Base-by-base conservation (phyloP, 148 eudicot species). In the Euryodendron excelsum region DNA sequence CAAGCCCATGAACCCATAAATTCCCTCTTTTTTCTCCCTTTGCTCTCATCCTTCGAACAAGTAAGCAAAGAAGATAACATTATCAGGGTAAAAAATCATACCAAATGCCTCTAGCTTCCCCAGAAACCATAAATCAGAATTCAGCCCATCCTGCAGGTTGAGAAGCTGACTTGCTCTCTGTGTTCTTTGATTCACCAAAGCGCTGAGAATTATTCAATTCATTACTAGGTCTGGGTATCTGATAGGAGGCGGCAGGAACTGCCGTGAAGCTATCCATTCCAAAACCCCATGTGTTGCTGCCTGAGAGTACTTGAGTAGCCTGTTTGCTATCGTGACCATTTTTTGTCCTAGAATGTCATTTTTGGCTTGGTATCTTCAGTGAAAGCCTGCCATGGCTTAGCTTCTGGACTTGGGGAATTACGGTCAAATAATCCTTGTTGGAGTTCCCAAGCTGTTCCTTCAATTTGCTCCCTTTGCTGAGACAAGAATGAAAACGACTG, bases 91-190 rank as follows among this genome's bases (percentile, higher is more conserved):
- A 52, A 77, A 56, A 44, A 69, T 58, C 67, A 68, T 44, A 21
- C 28, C 30, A 31, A 80, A 30, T 30, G 67, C 41, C 70, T 62
- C 34, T 5, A 74, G 73, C 45, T 53, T 37, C 62, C 79, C 14
- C 77, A 39, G 10, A 15, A 34, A 28, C 30, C 62, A 63, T 21
- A 44, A 53, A 77, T 90, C 82, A 94, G 82, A 96, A 96, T 53
- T 96, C 97, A 72, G 98, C 93, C 98, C 97, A 95, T 63, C 98
- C 97, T 59, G 98, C 90, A 52, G 98, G 97, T 77, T 95, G 93
- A 41, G 97, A 80, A 58, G 83, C 78, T 1, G 89, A 34, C 86
- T 90, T 93, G 84, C 82, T 91, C 37, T 88, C 88, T 41, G 27
- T 41, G 41, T 84, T 88, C 85, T 84, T 85, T 18, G 90, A 68